phyloP scores from a whole-genome alignment of 2,329 filamentous ascomycete species.

The Ceratocystis destructans region DNA sequence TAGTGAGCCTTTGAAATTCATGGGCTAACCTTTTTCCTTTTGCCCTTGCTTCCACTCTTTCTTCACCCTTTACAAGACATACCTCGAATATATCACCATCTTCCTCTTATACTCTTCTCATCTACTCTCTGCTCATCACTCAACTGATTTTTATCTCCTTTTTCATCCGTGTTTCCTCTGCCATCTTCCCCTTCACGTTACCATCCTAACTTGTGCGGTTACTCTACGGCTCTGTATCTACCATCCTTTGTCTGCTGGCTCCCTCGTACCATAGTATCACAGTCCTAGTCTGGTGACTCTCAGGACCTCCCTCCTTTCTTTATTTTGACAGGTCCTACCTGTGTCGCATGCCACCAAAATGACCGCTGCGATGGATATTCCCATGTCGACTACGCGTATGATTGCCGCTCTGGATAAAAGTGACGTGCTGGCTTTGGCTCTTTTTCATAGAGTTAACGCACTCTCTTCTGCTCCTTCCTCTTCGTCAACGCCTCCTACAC shows the following conservation, averaged over 20 bases:
- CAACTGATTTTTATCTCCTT: not conserved
- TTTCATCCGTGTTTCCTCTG: not conserved
- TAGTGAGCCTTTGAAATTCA: not conserved
- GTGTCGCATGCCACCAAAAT: slow-evolving; percentile 1
- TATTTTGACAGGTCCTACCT: not conserved
- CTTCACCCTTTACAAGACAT: too few species aligned
- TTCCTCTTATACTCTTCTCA: not conserved
- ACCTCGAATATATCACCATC: not conserved
- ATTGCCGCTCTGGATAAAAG: slow-evolving; percentile 40
- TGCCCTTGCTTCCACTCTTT: not conserved
- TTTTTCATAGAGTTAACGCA: slow-evolving; percentile 39
- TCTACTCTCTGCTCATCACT: not conserved
- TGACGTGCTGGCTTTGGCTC: slow-evolving; percentile 40
- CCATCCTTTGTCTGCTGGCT: not conserved
- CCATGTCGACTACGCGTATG: slow-evolving; percentile 8
- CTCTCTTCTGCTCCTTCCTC: slow-evolving; percentile 25
- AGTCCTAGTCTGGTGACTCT: not conserved
- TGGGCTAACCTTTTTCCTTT: not conserved
- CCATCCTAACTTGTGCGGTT: not conserved
- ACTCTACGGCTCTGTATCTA: not conserved
- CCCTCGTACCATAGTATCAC: not conserved
- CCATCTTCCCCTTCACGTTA: not conserved
- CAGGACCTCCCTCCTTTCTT: not conserved
- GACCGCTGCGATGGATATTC: slow-evolving; percentile 19
- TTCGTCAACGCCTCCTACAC: slow-evolving; percentile 31